These are phyloP conservation scores for Fragilaria crotonensis DNA, from an alignment of 108 stramenopile species.

Conservation along the genomic window DNA sequence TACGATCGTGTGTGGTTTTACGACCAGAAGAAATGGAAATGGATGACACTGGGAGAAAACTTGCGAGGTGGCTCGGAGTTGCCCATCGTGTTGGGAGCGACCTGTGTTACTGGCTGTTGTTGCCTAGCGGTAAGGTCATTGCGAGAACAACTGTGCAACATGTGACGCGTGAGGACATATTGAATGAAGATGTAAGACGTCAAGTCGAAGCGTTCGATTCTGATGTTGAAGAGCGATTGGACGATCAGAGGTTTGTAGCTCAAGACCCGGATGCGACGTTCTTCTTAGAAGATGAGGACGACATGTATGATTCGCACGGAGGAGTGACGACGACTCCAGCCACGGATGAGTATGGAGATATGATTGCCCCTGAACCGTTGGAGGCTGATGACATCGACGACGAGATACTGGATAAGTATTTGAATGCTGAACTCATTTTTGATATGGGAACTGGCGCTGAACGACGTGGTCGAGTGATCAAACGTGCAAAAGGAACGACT, in stretches of 20 bases:
- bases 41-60: too few species aligned
- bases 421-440: background rate
- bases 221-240: background rate
- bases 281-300: background rate
- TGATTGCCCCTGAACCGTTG: background rate
- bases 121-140: too few species aligned
- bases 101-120: too few species aligned
- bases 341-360: background rate
- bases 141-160: background rate
- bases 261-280: background rate
- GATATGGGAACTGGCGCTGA: background rate
- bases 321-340: background rate
- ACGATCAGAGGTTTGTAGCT: background rate
- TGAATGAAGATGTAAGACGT: background rate
- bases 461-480: background rate
- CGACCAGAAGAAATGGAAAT: too few species aligned
- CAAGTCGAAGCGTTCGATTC: background rate
- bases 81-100: too few species aligned
- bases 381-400: background rate
- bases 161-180: background rate
- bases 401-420: background rate
- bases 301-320: too few species aligned
- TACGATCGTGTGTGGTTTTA: too few species aligned
- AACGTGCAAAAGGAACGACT: background rate
- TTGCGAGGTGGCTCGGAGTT: too few species aligned